Evolutionary conservation across 345 rosid genomes (phyloP).

Genomic region (Salix arbutifolia): DNA sequence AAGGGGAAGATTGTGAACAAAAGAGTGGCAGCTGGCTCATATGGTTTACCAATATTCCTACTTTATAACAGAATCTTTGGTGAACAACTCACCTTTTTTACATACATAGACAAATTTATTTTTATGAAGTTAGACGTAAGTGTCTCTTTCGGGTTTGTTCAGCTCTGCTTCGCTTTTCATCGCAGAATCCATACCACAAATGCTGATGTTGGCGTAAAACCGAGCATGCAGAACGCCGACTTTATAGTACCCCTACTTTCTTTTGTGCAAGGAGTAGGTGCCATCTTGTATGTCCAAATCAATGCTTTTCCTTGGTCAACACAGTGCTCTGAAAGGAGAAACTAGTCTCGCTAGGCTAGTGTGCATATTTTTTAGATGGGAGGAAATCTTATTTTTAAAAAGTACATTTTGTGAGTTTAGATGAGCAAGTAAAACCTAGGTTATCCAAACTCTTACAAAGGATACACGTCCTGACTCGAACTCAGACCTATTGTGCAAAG

Average conservation of each 20-base stretch:
- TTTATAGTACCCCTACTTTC: neutral
- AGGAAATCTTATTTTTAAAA: too few species aligned
- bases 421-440: too few species aligned
- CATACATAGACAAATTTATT: neutral
- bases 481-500: too few species aligned
- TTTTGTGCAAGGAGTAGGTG: neutral
- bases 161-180: neutral
- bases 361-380: too few species aligned
- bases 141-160: neutral
- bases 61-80: neutral
- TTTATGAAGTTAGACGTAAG: neutral
- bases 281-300: neutral
- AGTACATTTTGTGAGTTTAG: accelerated
- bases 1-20: neutral
- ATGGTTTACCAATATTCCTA: neutral
- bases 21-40: conserved; percentile 3
- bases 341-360: too few species aligned
- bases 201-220: neutral
- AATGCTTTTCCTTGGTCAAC: neutral
- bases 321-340: too few species aligned
- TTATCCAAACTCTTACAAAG: too few species aligned
- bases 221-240: neutral
- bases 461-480: too few species aligned
- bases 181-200: neutral
- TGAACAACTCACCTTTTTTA: neutral